Base-by-base conservation (phyloP, 768 basidiomycete genomes). In the Lactarius indigo region DNA sequence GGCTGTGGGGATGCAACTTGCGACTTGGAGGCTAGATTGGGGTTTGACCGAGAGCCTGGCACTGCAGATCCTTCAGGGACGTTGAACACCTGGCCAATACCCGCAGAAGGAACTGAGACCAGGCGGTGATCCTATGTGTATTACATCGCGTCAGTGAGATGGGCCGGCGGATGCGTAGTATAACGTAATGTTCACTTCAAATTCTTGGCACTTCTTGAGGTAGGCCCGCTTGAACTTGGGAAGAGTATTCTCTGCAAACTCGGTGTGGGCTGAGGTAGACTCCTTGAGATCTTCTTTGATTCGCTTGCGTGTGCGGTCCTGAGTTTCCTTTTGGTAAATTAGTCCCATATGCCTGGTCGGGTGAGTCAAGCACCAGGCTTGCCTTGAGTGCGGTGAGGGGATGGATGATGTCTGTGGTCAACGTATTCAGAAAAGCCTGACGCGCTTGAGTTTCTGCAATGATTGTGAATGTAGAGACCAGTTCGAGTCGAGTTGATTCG, bases 251-350 rank as follows among this genome's bases (percentile, higher is more conserved):
- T 93, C 92, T 13, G 88, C 87, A 73, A 87, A 94, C 37, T 96
- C 94, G 37, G 84, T 84, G 75, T 96, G 94, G 39, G 89, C 85
- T 62, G 76, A 70, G n/a, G 80, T 80, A 0, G 94, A 92, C 10
- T 87, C 86, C 75, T 93, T 94, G 63, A 96, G 76, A 74, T 96
- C 94, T 73, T 96, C 94, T 75, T 91, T 93, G 75, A 97, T 90
- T 31, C 92, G 87, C 74, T 92, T 92, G 57, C 92, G 84, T n/a
- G 93, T 96, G 42, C 95, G 85, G 62, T 93, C 92, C 79, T 96
- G 94, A 13, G 89, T 90, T 71, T 96, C 94, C 92, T 94, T 67
- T 18, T 56, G 39, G 28, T 41, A 47, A 30, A 20, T 55, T 37
- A 56, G 42, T 52, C 17, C 20, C 7, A 18, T 41, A 31, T 20